Base-by-base conservation (phyloP, 192 early-diverging fungal species). In the Coemansia sp. region DNA sequence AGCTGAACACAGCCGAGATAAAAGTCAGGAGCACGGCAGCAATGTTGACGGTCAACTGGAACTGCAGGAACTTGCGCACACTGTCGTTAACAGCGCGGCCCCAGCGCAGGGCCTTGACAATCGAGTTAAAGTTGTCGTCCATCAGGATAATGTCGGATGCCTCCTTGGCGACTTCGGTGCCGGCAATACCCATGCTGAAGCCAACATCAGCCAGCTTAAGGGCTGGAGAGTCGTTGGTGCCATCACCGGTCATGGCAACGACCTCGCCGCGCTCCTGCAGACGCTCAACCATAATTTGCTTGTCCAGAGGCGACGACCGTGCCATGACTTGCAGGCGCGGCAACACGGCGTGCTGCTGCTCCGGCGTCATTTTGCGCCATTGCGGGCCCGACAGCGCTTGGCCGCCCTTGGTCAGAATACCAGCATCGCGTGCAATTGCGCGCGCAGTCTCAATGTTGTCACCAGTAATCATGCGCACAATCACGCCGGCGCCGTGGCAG, bases 141-240 rank as follows among this genome's bases (percentile, higher is more conserved):
- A 93, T 90, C 58, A 93, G 73, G 47, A 93, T 87, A 72, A 93
- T 93, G 47, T 88, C 86, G 0, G 88, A 89, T 2, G 91, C 91
- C 71, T 92, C 88, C 81, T 90, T 93, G 76, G 90, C 87, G 5
- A 92, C 88, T 67, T 92, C 90, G 17, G 91, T 93, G 39, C 94
- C 93, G 43, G 90, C 83, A 68, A 95, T 91, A 50, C 94, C 94
- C 94, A 94, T 96, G 54, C 87, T 87, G 79, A 96, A 94, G 25
- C 94, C 94, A 69, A 96, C 88, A 78, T 96, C 93, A 5, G 93
- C 90, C 70, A 87, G 75, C 79, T 92, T 92, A 23, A 96, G 84
- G 19, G 93, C 93, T 1, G 93, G 94, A 5, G 89, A 88, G 69
- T 93, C 91, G 76, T 93, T 93, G 53, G 91, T 92, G 60, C 92